Conservation (phyloP, 2,329 filamentous ascomycete species). For the Aspergillus quadrilineatus region DNA sequence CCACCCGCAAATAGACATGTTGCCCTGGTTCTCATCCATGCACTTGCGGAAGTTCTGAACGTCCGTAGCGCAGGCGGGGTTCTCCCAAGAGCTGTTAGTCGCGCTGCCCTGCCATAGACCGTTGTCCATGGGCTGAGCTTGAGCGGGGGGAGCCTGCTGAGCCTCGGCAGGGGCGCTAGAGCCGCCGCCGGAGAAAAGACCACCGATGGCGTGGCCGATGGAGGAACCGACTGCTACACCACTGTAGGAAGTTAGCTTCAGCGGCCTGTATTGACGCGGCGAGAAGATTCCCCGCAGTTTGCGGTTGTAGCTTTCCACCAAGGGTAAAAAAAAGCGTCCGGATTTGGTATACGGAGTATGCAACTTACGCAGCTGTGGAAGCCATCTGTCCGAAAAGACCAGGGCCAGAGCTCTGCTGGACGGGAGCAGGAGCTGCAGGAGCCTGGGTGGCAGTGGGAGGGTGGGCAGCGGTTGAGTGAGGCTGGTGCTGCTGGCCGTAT, state of each 20-base stretch:
- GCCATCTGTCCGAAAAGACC: conserved; percentile 97
- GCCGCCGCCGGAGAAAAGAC: conserved; percentile 76
- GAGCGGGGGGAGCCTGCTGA: conserved; percentile 50
- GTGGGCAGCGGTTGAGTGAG: conserved; percentile 65
- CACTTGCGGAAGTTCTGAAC: conserved; percentile 87
- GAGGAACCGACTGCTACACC: conserved; percentile 96
- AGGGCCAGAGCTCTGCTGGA: conserved; percentile 62
- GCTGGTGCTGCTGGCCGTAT: conserved; percentile 62
- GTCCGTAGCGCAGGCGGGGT: conserved; percentile 72
- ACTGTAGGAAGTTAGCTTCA: conserved; percentile 50
- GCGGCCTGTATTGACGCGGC: not conserved
- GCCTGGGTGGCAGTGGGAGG: conserved; percentile 50
- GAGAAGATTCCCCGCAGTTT: not conserved
- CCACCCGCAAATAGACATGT: conserved; percentile 96
- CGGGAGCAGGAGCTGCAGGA: conserved; percentile 38
- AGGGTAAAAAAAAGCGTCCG: not conserved
- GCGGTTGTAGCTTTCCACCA: not conserved
- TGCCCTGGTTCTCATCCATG: conserved; percentile 92
- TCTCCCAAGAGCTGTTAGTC: conserved; percentile 48
- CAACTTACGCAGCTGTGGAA: conserved; percentile 88
- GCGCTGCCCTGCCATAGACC: conserved; percentile 49
- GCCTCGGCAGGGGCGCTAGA: conserved; percentile 56
- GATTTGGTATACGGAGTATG: conserved; percentile 4
- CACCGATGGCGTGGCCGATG: conserved; percentile 90
- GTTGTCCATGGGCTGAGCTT: conserved; percentile 53